These are phyloP conservation scores for Pulicaria dysenterica DNA, from an alignment of 129 eudicot species.

Conservation along the genomic window DNA sequence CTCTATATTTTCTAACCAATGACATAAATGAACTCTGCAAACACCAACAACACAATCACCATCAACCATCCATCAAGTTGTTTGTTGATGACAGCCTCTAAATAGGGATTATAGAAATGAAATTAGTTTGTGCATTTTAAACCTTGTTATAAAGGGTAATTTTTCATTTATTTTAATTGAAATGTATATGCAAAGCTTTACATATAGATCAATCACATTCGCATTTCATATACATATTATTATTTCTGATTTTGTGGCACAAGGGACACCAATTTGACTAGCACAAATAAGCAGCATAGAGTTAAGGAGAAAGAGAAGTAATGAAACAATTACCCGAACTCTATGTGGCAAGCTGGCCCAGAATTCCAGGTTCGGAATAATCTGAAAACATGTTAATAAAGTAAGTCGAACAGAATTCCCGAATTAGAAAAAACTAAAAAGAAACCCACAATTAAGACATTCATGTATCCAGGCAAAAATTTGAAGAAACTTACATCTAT, in stretches of 20 bases:
- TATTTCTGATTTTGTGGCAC: no score
- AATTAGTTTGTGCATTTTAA: no score
- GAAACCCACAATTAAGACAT: not conserved
- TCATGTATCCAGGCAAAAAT: not conserved
- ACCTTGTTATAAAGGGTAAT: no score
- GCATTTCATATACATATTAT: no score
- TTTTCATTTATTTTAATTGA: no score
- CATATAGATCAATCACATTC: no score
- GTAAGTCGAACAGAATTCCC: not conserved
- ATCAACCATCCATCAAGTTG: not conserved
- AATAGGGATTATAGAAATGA: no score
- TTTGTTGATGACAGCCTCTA: no score
- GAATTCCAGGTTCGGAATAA: conserved; percentile 79
- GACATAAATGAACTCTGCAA: conserved; percentile 68
- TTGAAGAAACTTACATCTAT: conserved; percentile 63
- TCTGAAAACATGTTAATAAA: conserved; percentile 44
- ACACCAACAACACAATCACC: conserved; percentile 5
- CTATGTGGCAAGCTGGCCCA: conserved; percentile 89
- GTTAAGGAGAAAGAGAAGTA: not conserved
- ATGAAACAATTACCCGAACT: conserved; percentile 54
- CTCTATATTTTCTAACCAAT: conserved; percentile 67
- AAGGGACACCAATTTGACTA: no score
- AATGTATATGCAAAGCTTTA: no score
- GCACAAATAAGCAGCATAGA: no score
- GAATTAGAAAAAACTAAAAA: no score